phyloP scores from a whole-genome alignment of 2,329 filamentous ascomycete genomes.

The Aspergillaceae sp. region DNA sequence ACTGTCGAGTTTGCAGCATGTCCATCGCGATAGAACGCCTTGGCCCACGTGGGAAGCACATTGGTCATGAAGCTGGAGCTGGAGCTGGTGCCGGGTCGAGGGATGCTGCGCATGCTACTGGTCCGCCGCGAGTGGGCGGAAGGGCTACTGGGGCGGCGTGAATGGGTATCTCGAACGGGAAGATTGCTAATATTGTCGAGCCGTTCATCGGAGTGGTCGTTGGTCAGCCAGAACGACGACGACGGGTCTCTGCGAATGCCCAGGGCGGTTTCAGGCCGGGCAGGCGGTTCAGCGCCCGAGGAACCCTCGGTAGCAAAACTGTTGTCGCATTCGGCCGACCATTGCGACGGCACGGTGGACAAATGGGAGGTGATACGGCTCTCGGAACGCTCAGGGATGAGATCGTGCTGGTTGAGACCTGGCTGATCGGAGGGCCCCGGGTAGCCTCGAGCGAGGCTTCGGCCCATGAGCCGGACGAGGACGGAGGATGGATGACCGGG shows the following conservation, averaged over 20 bases:
- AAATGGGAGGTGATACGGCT: conserved; percentile 36
- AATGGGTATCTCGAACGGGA: conserved; percentile 22
- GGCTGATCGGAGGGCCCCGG: conserved; percentile 6
- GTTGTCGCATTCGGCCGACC: conserved; percentile 27
- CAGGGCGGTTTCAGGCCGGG: conserved; percentile 15
- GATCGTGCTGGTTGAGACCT: neutral
- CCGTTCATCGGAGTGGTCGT: conserved; percentile 23
- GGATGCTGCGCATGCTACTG: conserved; percentile 28
- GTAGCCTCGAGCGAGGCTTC: conserved; percentile 19
- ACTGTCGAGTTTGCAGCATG: conserved; percentile 42
- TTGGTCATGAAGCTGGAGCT: conserved; percentile 38
- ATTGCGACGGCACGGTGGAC: conserved; percentile 38
- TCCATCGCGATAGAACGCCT: conserved; percentile 63
- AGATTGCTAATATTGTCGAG: conserved; percentile 30
- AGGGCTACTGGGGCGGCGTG: conserved; percentile 32
- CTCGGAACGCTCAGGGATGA: conserved; percentile 17
- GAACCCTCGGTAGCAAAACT: conserved; percentile 15
- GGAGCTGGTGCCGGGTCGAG: conserved; percentile 36
- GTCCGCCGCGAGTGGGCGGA: conserved; percentile 31
- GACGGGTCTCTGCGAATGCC: conserved; percentile 13
- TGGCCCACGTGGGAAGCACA: conserved; percentile 43
- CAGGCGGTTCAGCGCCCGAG: conserved; percentile 15
- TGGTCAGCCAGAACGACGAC: conserved; percentile 29
- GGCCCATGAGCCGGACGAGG: conserved; percentile 34
- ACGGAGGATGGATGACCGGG: conserved; percentile 27